Base-by-base conservation (phyloP, 2,329 filamentous ascomycete species). In the Scedosporium boydii region DNA sequence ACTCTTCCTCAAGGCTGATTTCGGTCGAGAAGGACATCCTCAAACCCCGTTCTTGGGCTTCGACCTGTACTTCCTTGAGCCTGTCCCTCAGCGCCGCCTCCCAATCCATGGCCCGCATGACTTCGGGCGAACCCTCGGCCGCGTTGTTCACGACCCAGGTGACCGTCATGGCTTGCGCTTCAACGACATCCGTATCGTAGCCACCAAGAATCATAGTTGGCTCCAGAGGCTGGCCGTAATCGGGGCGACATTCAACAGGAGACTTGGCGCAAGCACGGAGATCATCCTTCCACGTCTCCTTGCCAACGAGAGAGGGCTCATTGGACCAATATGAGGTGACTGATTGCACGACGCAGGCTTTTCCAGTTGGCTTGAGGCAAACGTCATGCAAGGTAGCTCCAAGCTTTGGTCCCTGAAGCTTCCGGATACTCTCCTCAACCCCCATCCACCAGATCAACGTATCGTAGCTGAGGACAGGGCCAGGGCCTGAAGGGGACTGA, bases 131-230 rank as follows among this genome's bases (percentile, higher is more conserved):
- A 9, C 86, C 91, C 71, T 96, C 91, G 4, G 83, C 81, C 67
- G 88, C 83, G 69, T 98, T 99, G 69, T 88, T 91, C 58, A 99
- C 87, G 6, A 99, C 93, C 95, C 95, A 99, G 0, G 93, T 98
- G 4, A 90, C 87, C 6, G 96, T 89, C 64, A 98, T 83, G 2
- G 95, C 92, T 63, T 86, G 79, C 0, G 93, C 87, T 59, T 95
- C 84, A 4, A 87, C 78, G 27, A 92, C 83, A 67, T 90, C 81
- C 0, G 81, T 82, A 0, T 82, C 81, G 69, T 88, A 93, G 2
- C 91, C 93, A 59, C 95, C 95, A 12, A 99, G 82, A 4, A 99
- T 83, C 77, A 96, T 88, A 65, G 88, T 87, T 0, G 92, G 89
- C 53, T 92, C 89, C 14, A 99, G 81, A 0, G 95, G 95, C 69